Conservation (phyloP, 805 yeast genomes). For the Sugiyamaella chiloensis region DNA sequence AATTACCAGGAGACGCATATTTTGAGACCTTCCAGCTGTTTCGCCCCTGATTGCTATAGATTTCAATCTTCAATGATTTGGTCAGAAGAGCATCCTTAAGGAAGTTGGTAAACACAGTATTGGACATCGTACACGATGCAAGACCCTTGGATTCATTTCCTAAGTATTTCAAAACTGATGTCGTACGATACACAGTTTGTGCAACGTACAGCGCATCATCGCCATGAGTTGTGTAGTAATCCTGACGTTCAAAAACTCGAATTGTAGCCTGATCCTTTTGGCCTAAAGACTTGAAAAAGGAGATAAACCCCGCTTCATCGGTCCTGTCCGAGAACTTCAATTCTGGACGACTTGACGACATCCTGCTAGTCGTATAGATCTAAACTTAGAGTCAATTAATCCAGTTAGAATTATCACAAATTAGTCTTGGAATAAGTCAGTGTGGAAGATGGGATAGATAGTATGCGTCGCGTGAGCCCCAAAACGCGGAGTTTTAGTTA, state of each 20-base stretch:
- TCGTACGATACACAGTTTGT: slow-evolving; percentile 77
- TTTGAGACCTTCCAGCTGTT: slow-evolving; percentile 50
- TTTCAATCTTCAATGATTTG: slow-evolving; percentile 71
- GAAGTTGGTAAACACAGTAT: slow-evolving; percentile 65
- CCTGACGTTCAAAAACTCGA: slow-evolving; percentile 77
- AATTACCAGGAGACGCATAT: slow-evolving; percentile 86
- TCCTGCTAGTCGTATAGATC: no score
- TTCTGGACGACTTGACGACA: slow-evolving; percentile 46
- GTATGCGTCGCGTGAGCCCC: no score
- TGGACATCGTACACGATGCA: slow-evolving; percentile 72
- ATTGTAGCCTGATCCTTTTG: slow-evolving; percentile 35
- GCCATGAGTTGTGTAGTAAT: slow-evolving; percentile 71
- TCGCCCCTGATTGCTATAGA: slow-evolving; percentile 54
- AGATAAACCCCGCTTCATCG: slow-evolving; percentile 40
- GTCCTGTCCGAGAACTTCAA: slow-evolving; percentile 53
- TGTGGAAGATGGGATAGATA: no score
- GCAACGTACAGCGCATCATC: slow-evolving; percentile 82
- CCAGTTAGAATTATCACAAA: no score
- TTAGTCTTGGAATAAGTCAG: no score
- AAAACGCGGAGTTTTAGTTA: no score
- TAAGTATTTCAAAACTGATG: slow-evolving; percentile 63
- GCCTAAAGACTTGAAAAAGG: slow-evolving; percentile 25
- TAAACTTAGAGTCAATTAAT: no score
- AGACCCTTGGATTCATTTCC: slow-evolving; percentile 41
- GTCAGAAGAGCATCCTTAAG: slow-evolving; percentile 66